These are phyloP conservation scores for Rachicladosporium sp. DNA, from an alignment of 2,329 filamentous ascomycete species.

Conservation along the genomic window DNA sequence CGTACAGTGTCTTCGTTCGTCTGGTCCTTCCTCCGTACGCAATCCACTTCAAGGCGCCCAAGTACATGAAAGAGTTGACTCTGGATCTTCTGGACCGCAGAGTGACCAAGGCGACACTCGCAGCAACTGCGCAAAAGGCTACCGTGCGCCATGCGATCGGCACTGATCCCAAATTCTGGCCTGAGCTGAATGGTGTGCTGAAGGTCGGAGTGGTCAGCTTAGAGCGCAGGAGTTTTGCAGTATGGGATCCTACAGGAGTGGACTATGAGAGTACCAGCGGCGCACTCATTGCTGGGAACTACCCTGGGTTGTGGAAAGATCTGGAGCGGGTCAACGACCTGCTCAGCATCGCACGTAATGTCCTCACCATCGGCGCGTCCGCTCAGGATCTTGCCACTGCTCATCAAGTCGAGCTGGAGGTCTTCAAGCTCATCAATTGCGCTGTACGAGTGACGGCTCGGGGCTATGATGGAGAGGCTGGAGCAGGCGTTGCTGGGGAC, in stretches of 20 bases:
- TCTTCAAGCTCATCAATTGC: slow-evolving; percentile 49
- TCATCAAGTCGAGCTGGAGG: slow-evolving; percentile 47
- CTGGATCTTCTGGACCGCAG: slow-evolving; percentile 43
- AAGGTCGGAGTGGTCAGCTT: slow-evolving; percentile 49
- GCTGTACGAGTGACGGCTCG: slow-evolving; percentile 52
- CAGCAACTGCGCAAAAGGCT: slow-evolving; percentile 44
- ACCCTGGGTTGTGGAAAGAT: slow-evolving; percentile 47
- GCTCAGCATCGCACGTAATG: slow-evolving; percentile 49
- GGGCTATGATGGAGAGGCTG: slow-evolving; percentile 52
- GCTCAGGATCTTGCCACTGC: slow-evolving; percentile 53
- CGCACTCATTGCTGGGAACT: slow-evolving; percentile 48
- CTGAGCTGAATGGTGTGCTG: slow-evolving; percentile 45
- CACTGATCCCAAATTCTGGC: slow-evolving; percentile 45
- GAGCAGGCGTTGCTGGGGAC: slow-evolving; percentile 28
- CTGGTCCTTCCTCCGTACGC: slow-evolving; percentile 36
- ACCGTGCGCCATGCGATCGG: slow-evolving; percentile 44
- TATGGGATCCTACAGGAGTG: slow-evolving; percentile 43
- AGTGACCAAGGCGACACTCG: slow-evolving; percentile 47
- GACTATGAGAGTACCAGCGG: slow-evolving; percentile 48
- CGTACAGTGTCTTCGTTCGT: slow-evolving; percentile 33
- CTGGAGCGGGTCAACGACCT: slow-evolving; percentile 51
- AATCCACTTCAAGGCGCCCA: slow-evolving; percentile 48
- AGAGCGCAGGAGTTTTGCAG: slow-evolving; percentile 49
- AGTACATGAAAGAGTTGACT: slow-evolving; percentile 47
- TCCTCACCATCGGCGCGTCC: slow-evolving; percentile 47